Percentiles rank a stretch among this genome's conserved stretches.
These are phyloP conservation scores for Acacia confusa DNA, from an alignment of 306 rosid genomes.

Conservation along the genomic window DNA sequence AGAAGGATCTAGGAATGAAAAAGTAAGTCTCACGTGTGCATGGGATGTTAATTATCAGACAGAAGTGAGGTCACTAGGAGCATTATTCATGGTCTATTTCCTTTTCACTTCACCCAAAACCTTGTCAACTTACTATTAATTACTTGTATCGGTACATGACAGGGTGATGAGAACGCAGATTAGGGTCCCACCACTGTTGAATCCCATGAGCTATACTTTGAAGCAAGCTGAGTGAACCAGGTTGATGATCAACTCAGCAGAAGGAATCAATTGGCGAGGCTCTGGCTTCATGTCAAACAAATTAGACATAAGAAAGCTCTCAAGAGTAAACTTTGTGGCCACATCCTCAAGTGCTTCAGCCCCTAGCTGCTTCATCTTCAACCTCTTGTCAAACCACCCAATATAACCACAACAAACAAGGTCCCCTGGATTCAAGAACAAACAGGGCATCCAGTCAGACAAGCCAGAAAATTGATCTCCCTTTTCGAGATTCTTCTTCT, in stretches of 20 bases:
- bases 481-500: background rate
- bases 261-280: constrained; percentile 29
- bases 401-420: constrained; percentile 32
- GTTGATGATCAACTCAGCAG: constrained; percentile 32
- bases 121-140: too few species aligned
- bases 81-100: background rate
- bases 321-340: constrained; percentile 4
- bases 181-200: constrained; percentile 37
- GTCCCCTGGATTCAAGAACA: constrained; percentile 40
- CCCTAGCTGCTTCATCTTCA: constrained; percentile 33
- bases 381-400: constrained; percentile 33
- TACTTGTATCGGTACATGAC: background rate
- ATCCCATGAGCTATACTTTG: constrained; percentile 18
- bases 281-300: constrained; percentile 13
- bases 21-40: too few species aligned
- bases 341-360: constrained; percentile 12
- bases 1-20: too few species aligned
- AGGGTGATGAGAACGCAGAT: constrained; percentile 3
- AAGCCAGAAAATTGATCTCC: background rate
- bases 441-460: constrained; percentile 27
- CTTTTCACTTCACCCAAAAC: too few species aligned
- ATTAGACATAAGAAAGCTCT: background rate
- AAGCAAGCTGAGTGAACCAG: background rate
- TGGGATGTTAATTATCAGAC: too few species aligned
- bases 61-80: background rate